Evolutionary conservation across 192 early-diverging fungal species (phyloP).

Genomic region (Dispira parvispora): DNA sequence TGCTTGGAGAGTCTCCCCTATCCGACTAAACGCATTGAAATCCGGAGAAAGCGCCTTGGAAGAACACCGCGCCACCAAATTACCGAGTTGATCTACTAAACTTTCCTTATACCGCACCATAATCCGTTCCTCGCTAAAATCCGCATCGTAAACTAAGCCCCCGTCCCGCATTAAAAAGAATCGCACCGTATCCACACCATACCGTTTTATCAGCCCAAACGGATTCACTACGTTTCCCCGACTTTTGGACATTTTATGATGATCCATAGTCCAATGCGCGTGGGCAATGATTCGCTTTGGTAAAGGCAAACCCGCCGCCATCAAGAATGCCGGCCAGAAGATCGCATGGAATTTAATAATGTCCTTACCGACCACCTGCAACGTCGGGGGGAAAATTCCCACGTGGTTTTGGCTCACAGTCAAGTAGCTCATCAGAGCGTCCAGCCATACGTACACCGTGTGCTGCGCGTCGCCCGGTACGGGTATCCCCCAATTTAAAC

Average conservation of each 20-base stretch:
- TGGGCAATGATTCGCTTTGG: slow-evolving; percentile 77
- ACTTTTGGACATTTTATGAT: slow-evolving; percentile 93
- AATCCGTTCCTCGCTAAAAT: slow-evolving; percentile 54
- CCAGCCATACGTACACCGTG: slow-evolving; percentile 95
- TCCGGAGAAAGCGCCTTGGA: slow-evolving; percentile 22
- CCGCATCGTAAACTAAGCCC: slow-evolving; percentile 68
- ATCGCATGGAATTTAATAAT: slow-evolving; percentile 93
- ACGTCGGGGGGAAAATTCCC: slow-evolving; percentile 43
- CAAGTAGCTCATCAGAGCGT: slow-evolving; percentile 84
- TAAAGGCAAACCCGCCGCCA: slow-evolving; percentile 65
- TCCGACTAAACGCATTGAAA: slow-evolving; percentile 15
- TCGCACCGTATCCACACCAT: slow-evolving; percentile 73
- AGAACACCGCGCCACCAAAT: slow-evolving; percentile 54
- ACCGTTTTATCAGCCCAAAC: slow-evolving; percentile 41
- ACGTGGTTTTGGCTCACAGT: slow-evolving; percentile 36
- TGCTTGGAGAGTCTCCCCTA: slow-evolving; percentile 6
- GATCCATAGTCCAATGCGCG: slow-evolving; percentile 83
- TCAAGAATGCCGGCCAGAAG: slow-evolving; percentile 92
- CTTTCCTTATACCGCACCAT: slow-evolving; percentile 54
- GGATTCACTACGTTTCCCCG: slow-evolving; percentile 86
- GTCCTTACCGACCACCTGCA: slow-evolving; percentile 90
- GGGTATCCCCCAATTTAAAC: slow-evolving; percentile 78
- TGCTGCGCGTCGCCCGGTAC: slow-evolving; percentile 78
- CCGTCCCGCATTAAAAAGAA: slow-evolving; percentile 88
- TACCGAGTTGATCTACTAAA: slow-evolving; percentile 69